These are phyloP conservation scores for Phytophthora agathidicida DNA, from an alignment of 352 stramenopile species.

Conservation along the genomic window DNA sequence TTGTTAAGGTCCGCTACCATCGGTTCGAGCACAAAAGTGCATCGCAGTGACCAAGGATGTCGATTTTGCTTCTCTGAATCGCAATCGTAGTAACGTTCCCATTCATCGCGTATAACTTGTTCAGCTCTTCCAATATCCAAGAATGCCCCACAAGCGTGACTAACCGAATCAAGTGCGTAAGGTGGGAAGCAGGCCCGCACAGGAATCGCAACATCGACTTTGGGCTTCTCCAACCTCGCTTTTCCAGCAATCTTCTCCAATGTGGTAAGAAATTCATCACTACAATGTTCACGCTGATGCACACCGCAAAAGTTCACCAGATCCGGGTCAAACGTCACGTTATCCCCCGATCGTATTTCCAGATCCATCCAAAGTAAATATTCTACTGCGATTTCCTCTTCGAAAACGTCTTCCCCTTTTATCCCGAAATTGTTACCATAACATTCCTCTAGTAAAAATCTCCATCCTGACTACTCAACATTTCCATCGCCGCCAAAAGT, in stretches of 20 bases:
- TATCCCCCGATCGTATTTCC: neutral
- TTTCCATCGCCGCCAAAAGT: too few species aligned
- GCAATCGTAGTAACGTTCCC: neutral
- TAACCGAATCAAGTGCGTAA: too few species aligned
- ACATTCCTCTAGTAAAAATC: too few species aligned
- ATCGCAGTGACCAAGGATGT: neutral
- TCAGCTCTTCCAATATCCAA: conserved; percentile 2
- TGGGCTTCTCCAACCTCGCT: too few species aligned
- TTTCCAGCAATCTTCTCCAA: conserved; percentile 8
- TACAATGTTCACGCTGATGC: neutral
- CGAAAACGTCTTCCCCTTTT: neutral
- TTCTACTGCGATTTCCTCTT: conserved; percentile 4
- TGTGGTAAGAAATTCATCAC: neutral
- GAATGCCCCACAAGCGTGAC: too few species aligned
- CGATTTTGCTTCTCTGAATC: neutral
- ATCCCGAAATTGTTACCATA: neutral
- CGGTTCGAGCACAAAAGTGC: conserved; percentile 15
- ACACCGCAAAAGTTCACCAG: conserved; percentile 8
- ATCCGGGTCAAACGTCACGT: neutral
- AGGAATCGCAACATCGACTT: conserved; percentile 6
- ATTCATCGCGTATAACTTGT: neutral
- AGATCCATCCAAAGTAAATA: conserved; percentile 1
- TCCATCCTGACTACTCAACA: too few species aligned
- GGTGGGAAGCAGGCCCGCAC: too few species aligned
- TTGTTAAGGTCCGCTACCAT: conserved; percentile 9